Conservation (phyloP, 306 rosid species). For the Gleditsia sinensis region DNA sequence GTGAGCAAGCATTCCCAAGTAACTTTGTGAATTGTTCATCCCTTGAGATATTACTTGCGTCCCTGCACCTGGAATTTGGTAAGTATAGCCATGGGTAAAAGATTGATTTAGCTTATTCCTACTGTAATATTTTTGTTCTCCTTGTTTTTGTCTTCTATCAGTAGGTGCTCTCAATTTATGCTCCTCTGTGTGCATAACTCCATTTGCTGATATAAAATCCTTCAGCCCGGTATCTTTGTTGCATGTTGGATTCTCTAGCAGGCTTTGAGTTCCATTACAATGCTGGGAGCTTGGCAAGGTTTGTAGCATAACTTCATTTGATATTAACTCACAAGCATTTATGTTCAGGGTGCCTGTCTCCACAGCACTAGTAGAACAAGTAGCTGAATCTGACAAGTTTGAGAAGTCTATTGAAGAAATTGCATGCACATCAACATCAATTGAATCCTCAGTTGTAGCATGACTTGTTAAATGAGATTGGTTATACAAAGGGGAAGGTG, state of each 20-base stretch:
- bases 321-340: constrained; percentile 28
- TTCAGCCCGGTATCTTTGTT: constrained; percentile 32
- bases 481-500: constrained; percentile 65
- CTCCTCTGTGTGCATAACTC: constrained; percentile 34
- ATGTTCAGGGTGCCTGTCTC: constrained; percentile 31
- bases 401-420: constrained; percentile 42
- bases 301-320: constrained; percentile 18
- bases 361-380: constrained; percentile 34
- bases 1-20: constrained; percentile 43
- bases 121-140: constrained; percentile 35
- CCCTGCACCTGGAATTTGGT: constrained; percentile 44
- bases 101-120: constrained; percentile 33
- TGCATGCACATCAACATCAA: constrained; percentile 46
- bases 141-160: constrained; percentile 31
- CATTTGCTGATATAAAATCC: constrained; percentile 31
- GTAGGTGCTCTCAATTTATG: constrained; percentile 35
- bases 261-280: constrained; percentile 33
- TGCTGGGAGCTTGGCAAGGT: constrained; percentile 31
- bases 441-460: constrained; percentile 47
- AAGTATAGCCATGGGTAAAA: constrained; percentile 33
- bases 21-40: constrained; percentile 39
- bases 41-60: constrained; percentile 50
- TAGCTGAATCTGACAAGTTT: constrained; percentile 39
- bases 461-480: constrained; percentile 49
- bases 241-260: constrained; percentile 30